A percentile compares a stretch with the other conserved stretches of the same genome.
Conservation (phyloP, 2,329 filamentous ascomycete species). For the Fusarium robinianum region DNA sequence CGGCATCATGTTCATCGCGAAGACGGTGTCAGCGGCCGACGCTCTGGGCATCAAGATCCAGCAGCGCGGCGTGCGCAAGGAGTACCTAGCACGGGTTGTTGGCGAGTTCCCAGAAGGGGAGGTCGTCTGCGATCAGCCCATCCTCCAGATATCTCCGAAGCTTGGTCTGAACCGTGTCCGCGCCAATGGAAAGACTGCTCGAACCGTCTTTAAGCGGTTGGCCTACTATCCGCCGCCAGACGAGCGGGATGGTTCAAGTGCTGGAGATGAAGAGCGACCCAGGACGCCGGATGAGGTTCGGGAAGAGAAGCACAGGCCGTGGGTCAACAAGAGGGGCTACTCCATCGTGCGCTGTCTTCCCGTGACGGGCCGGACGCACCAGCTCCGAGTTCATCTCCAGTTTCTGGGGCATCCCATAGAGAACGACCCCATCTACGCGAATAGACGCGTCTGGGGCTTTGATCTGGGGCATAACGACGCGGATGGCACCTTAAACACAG, state of each 20-base stretch:
- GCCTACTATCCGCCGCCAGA: conserved; percentile 78
- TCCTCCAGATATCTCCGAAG: conserved; percentile 92
- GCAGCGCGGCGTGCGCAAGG: conserved; percentile 83
- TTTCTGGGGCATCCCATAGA: conserved; percentile 93
- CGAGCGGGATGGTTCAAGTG: conserved; percentile 22
- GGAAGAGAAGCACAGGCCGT: conserved; percentile 42
- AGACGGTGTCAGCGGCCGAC: conserved; percentile 79
- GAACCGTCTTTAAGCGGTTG: conserved; percentile 87
- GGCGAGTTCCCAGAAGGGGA: conserved; percentile 92
- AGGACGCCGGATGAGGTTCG: conserved; percentile 32
- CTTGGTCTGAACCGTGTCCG: conserved; percentile 92
- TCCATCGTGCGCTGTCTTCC: conserved; percentile 94
- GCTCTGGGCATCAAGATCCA: conserved; percentile 76
- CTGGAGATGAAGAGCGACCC: conserved; percentile 26
- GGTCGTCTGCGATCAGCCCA: conserved; percentile 89
- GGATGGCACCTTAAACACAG: conserved; percentile 71
- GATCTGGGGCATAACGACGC: conserved; percentile 70
- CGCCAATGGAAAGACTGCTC: conserved; percentile 86
- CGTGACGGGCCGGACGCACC: conserved; percentile 91
- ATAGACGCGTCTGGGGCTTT: conserved; percentile 86
- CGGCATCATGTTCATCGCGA: conserved; percentile 97
- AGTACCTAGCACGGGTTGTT: conserved; percentile 90
- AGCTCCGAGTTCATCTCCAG: conserved; percentile 92
- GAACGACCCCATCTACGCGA: conserved; percentile 98
- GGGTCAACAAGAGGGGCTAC: conserved; percentile 72